phyloP scores from a whole-genome alignment of 176 grass and related monocot species.

The Musa beccarii region DNA sequence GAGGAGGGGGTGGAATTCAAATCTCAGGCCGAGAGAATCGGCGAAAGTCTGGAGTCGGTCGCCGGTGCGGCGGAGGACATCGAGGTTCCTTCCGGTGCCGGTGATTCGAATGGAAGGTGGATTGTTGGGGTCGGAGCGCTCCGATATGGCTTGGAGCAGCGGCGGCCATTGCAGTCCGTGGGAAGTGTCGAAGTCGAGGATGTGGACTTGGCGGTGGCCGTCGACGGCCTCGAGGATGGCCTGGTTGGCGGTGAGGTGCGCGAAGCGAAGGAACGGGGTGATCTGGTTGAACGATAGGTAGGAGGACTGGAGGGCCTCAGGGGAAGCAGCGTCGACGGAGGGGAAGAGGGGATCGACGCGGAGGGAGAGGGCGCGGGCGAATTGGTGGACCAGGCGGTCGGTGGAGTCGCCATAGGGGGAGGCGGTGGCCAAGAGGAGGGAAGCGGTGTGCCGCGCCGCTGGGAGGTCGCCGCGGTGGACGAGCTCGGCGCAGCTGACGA shows the following conservation, averaged over 20 bases:
- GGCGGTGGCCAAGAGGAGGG: conserved; percentile 38
- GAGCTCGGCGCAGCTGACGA: conserved; percentile 62
- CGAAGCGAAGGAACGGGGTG: conserved; percentile 91
- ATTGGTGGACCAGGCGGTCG: conserved; percentile 71
- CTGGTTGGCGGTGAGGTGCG: conserved; percentile 94
- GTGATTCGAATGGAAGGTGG: conserved; percentile 81
- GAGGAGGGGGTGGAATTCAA: conserved; percentile 69
- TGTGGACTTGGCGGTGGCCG: conserved; percentile 59
- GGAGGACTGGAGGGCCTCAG: conserved; percentile 23
- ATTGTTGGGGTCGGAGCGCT: conserved; percentile 28
- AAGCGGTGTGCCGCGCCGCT: conserved; percentile 34
- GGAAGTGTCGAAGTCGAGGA: conserved; percentile 78
- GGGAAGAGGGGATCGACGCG: conserved; percentile 24
- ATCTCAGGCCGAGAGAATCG: conserved; percentile 63
- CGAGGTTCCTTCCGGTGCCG: conserved; percentile 57
- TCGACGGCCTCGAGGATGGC: conserved; percentile 81
- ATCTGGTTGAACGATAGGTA: conserved; percentile 98
- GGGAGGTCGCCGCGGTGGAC: conserved; percentile 56
- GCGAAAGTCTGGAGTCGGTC: conserved; percentile 72
- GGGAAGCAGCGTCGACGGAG: conserved; percentile 5
- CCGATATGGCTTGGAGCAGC: conserved; percentile 79
- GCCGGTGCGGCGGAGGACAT: conserved; percentile 68
- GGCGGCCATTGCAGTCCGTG: conserved; percentile 96
- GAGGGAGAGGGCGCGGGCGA: conserved; percentile 59
- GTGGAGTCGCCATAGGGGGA: conserved; percentile 58